Evolutionary conservation across 2,329 filamentous ascomycete species (phyloP).

Genomic region (Penicillium aurantiogriseum): DNA sequence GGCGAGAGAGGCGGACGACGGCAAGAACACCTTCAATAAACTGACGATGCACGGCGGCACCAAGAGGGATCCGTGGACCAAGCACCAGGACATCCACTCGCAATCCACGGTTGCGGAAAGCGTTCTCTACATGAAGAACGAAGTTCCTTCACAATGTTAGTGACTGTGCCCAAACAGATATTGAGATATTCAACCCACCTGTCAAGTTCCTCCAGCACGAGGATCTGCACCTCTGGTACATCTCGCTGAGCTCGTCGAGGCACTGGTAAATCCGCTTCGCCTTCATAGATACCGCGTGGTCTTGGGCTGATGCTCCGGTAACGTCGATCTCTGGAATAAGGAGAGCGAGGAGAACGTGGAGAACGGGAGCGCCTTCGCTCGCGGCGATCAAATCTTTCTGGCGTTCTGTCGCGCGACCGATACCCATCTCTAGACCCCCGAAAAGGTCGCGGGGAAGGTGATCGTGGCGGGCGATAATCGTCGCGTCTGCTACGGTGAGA

Average conservation of each 20-base stretch:
- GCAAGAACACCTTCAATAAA: constrained; percentile 86
- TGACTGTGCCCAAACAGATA: background rate
- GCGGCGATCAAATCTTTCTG: constrained; percentile 53
- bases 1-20: constrained; percentile 72
- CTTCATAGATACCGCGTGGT: constrained; percentile 53
- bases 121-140: constrained; percentile 74
- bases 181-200: constrained; percentile 37
- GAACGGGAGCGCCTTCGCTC: constrained; percentile 68
- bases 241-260: constrained; percentile 70
- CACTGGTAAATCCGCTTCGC: constrained; percentile 65
- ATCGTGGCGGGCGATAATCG: constrained; percentile 62
- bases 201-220: constrained; percentile 74
- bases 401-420: constrained; percentile 43
- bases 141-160: constrained; percentile 60
- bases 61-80: constrained; percentile 71
- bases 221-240: constrained; percentile 85
- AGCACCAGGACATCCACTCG: constrained; percentile 77
- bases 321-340: constrained; percentile 61
- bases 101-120: constrained; percentile 69
- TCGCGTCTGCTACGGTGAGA: constrained; percentile 53
- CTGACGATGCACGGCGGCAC: constrained; percentile 77
- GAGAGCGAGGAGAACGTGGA: constrained; percentile 37
- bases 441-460: constrained; percentile 58
- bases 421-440: constrained; percentile 65
- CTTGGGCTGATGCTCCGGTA: constrained; percentile 69